A percentile compares a stretch with the other conserved stretches of the same genome.
These are phyloP conservation scores for Protoeuglena noctilucae DNA, from an alignment of 139 green algal genomes.

Conservation along the genomic window DNA sequence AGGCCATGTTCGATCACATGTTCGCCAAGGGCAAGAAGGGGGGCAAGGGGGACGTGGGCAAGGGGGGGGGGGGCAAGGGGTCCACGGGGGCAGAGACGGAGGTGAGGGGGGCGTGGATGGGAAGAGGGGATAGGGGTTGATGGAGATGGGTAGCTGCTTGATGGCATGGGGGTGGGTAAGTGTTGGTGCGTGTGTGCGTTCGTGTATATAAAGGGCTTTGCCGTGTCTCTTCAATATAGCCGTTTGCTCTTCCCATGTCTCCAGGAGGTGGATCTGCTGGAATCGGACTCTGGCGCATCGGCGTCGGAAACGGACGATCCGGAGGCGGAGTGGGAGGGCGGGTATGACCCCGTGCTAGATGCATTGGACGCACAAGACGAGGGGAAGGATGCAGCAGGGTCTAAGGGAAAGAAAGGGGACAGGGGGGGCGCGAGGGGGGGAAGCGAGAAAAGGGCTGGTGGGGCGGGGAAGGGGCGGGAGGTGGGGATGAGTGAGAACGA, in stretches of 20 bases:
- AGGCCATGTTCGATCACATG: constrained; percentile 49
- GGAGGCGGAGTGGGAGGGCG: constrained; percentile 20
- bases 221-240: not conserved
- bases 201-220: too few species aligned
- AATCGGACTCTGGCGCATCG: constrained; percentile 1
- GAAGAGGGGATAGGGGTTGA: too few species aligned
- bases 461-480: not conserved
- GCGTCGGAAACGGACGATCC: constrained; percentile 17
- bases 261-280: not conserved
- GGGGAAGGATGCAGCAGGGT: too few species aligned
- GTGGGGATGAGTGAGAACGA: constrained; percentile 6
- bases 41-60: not conserved
- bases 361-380: too few species aligned
- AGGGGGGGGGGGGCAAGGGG: not conserved
- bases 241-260: not conserved
- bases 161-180: too few species aligned
- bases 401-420: too few species aligned
- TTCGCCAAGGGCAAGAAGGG: constrained; percentile 25
- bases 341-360: constrained; percentile 7
- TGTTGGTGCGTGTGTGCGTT: too few species aligned
- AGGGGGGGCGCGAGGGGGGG: not conserved
- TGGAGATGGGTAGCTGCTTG: too few species aligned
- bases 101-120: not conserved
- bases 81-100: not conserved
- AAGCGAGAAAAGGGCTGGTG: not conserved